Base-by-base conservation (phyloP, 495 filamentous ascomycete species). In the Talaromyces trachyspermus region DNA sequence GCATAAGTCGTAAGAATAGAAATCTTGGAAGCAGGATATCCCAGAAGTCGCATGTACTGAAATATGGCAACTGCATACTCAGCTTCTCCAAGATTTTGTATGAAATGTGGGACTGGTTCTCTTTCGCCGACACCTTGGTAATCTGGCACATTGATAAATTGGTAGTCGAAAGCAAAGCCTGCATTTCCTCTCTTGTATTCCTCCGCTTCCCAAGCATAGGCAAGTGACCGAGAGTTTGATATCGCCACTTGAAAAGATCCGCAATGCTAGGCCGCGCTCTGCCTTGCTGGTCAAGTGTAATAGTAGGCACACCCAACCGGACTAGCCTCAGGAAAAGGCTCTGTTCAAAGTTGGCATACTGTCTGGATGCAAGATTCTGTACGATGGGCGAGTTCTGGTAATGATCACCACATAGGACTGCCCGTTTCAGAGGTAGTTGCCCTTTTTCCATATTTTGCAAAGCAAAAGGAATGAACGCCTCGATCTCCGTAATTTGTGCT, bases 41-140 rank as follows among this genome's bases (percentile, higher is more conserved):
- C 92, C 5, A 99, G 80, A 40, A 99, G 72, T 20, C 92, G 85
- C 94, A 99, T 97, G 58, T 96, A 99, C 68, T 94, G 88, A 66
- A 83, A 99, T 40, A 97, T 74, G 20, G 94, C 94, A 32, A 96
- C 92, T 7, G 88, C 85, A 56, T 97, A 97, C 68, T 99, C 92
- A 0, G 92, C 92, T 62, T 99, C 92, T 22, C 94, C 92, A 19
- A 97, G 68, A 56, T 99, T 99, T 65, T 97, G 94, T 46, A 96
- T 85, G 61, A 95, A 97, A 64, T 99, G 91, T 30, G 90, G 89
- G n/a, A 80, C 85, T 2, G 92, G 92, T 58, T 95, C 88, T 14
- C 76, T 76, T 66, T 99, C 92, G 43, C 94, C 94, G 30, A 68
- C 70, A 49, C 88, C 89, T 62, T 95, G 95, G 66, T 96, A 96